Percentiles rank a stretch among this genome's conserved stretches.
These are phyloP conservation scores for Penicillium sp. DNA, from an alignment of 2,329 filamentous ascomycete genomes.

Conservation along the genomic window DNA sequence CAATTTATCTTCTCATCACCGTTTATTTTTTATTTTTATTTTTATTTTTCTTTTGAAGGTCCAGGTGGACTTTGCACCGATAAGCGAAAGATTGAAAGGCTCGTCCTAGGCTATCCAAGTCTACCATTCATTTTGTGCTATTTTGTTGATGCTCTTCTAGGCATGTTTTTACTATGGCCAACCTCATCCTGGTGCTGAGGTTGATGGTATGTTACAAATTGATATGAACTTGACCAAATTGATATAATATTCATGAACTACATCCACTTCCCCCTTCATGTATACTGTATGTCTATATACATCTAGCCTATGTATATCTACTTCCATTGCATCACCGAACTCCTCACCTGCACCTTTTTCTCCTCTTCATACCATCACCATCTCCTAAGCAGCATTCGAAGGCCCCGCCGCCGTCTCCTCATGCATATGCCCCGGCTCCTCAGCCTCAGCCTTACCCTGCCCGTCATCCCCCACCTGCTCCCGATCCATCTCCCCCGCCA, in stretches of 20 bases:
- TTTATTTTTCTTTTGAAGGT: background rate
- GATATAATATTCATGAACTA: background rate
- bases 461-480: constrained; percentile 21
- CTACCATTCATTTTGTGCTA: background rate
- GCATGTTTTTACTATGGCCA: constrained; percentile 4
- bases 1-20: no score
- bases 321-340: background rate
- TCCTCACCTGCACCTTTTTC: background rate
- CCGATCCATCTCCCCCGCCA: constrained; percentile 20
- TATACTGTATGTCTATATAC: no score
- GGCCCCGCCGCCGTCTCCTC: constrained; percentile 24
- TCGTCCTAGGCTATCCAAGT: no score
- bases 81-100: no score
- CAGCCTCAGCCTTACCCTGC: constrained; percentile 11
- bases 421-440: constrained; percentile 24
- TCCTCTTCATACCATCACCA: no score
- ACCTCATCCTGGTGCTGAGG: constrained; percentile 16
- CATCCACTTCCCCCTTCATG: background rate
- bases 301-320: no score
- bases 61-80: no score
- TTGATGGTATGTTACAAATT: constrained; percentile 15
- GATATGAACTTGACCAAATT: constrained; percentile 12
- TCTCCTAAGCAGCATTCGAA: background rate
- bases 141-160: background rate
- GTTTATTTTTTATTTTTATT: background rate